Base-by-base conservation (phyloP, 305 asterid species). In the Solanum chacoense region DNA sequence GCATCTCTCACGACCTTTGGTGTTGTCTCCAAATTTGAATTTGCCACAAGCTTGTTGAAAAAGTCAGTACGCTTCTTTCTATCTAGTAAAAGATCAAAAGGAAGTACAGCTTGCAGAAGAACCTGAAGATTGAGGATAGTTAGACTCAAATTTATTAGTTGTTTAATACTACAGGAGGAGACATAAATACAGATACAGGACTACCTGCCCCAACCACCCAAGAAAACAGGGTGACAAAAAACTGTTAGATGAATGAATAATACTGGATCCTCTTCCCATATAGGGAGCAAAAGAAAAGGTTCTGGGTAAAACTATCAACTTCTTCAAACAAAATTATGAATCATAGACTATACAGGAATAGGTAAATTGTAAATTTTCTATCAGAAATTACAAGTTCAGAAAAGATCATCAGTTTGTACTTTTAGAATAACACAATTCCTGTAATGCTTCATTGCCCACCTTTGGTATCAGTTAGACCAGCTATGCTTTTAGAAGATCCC, bases 71-170 rank as follows among this genome's bases (percentile, higher is more conserved):
- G 98, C 91, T 94, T 96, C 90, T 94, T 96, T 86, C 94, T 91
- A 90, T 97, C 98, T 88, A 90, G 89, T 88, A 94, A 91, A 87
- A 97, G 94, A 92, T 97, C 98, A 93, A 97, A 97, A 81, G 99
- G 99, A 84, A 95, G 95, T 87, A 97, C 99, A 88, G 99, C 98
- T 94, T 97, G 97, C 92, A 97, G 88, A 91, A 96, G 98, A 94
- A 93, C 96, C 98, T 97, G 96, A 90, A 90, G 59, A 87, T 90
- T 89, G 65, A 89, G 16, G 77, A 85, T 35, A 86, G 80, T 72
- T 86, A 71, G 71, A 86, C 81, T 74, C 84, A 72, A 20, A 72
- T 18, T 86, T 34, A 28, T 71, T 74, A 71, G 65, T 72, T 69
- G 37, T 40, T 35, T 85, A 11, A 26, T 42, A 80, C 65, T 42